Percentiles rank a stretch among this genome's conserved stretches.
Evolutionary conservation across 2,329 filamentous ascomycete genomes (phyloP).

Genomic region (Ceratocystis cacaofunesta): DNA sequence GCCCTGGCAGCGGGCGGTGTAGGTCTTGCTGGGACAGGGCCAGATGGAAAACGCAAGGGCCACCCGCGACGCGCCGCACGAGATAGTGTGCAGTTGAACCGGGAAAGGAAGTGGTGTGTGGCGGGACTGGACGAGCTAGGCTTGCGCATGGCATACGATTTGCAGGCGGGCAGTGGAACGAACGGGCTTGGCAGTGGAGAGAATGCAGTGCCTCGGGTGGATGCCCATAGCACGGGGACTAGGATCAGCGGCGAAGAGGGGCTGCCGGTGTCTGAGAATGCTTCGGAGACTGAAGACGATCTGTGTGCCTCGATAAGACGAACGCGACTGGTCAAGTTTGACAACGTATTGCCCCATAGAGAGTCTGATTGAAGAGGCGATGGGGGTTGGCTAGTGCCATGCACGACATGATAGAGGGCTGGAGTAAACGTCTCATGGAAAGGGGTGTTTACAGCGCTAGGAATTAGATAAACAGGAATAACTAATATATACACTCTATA

Average conservation of each 20-base stretch:
- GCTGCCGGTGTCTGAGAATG: not conserved
- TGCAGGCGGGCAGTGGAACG: constrained; percentile 1
- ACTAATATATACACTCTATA: not conserved
- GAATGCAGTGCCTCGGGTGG: constrained; percentile 4
- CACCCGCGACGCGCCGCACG: constrained; percentile 11
- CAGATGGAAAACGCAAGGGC: constrained; percentile 6
- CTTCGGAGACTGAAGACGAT: not conserved
- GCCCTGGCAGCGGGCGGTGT: not conserved
- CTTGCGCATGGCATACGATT: constrained; percentile 6
- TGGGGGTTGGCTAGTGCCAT: not conserved
- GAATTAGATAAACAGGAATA: not conserved
- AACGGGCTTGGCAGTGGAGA: not conserved
- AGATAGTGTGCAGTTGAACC: constrained; percentile 14
- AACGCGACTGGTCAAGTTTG: constrained; percentile 8
- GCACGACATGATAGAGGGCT: not conserved
- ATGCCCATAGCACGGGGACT: not conserved
- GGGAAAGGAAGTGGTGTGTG: constrained; percentile 11
- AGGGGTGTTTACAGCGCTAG: not conserved
- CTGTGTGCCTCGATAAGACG: not conserved
- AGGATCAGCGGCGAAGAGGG: not conserved
- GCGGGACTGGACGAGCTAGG: constrained; percentile 10
- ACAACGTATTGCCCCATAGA: constrained; percentile 4
- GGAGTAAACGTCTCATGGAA: not conserved
- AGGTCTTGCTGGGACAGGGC: not conserved
- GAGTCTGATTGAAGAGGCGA: not conserved